Evolutionary conservation across 345 rosid species (phyloP), one percentile per base, ranked within the genome.

Genomic region (Mallotus nudiflorus): DNA sequence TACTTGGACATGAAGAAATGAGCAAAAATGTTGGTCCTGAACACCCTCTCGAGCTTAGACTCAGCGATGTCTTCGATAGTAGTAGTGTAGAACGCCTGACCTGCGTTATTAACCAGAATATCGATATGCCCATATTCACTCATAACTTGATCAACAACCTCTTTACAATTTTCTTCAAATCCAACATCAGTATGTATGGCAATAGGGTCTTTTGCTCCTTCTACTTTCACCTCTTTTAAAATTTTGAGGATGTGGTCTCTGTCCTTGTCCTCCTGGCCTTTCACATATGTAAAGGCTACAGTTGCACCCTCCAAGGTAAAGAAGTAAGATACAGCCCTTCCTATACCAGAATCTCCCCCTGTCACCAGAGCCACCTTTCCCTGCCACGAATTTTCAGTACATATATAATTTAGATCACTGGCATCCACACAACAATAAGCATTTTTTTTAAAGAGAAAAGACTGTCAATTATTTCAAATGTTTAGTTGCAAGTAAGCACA

Each of bases 1-100:
- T 59, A 58, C 65, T 20, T 69, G 31, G 57, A 10, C 45, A 69
- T 45, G 57, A n/a, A 58, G 66, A 69, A 69, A 5, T 31, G 46
- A 33, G 48, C 8, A 29, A 69, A 58, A 5, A 69, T 69, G 24
- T 69, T 69, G 31, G 65, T 57, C 24, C 65, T 28, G 37, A 58
- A 69, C 20, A 31, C 22, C 48, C 66, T 69, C 45, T 58, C 49
- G 0, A 69, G 65, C 31, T 22, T 12, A 16, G 31, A 13, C 18
- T 57, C 52, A 25, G 52, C 15, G 1, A 42, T 62, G 6, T 62
- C 24, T 62, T 25, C 52, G 8, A 62, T 9, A 3, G 19, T 4
- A 6, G 12, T 4, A 44, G 52, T 14, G 0, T 3, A 62, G 35
- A 42, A 22, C 11, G 19, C 25, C 2, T 40, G 52, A 14, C 28